These are phyloP conservation scores for Penicillium nucicola DNA, from an alignment of 495 filamentous ascomycete genomes.

Conservation along the genomic window DNA sequence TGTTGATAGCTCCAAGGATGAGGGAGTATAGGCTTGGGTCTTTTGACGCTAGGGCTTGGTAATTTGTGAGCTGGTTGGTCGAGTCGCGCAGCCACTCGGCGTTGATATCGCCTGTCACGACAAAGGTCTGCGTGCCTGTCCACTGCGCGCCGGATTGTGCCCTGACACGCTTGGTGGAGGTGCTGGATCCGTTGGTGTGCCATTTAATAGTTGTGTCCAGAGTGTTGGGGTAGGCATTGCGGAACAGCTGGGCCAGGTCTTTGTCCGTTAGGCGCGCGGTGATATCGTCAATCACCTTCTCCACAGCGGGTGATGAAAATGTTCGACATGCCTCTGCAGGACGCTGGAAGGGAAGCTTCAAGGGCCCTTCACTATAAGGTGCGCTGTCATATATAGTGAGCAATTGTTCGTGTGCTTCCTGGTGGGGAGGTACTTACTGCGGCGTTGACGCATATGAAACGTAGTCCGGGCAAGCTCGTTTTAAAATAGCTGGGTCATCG, in stretches of 20 bases:
- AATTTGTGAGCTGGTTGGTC: constrained; percentile 90
- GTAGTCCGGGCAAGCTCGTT: constrained; percentile 51
- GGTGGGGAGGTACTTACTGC: constrained; percentile 36
- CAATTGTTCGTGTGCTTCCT: background rate
- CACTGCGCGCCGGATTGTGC: constrained; percentile 64
- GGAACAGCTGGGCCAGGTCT: constrained; percentile 89
- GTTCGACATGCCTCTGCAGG: constrained; percentile 79
- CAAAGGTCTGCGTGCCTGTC: constrained; percentile 85
- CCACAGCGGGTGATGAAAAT: constrained; percentile 79
- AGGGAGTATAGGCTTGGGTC: constrained; percentile 72
- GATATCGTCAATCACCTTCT: constrained; percentile 81
- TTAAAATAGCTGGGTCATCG: constrained; percentile 30
- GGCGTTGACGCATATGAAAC: constrained; percentile 40
- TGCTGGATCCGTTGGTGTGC: constrained; percentile 55
- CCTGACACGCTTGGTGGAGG: constrained; percentile 45
- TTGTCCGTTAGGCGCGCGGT: constrained; percentile 76
- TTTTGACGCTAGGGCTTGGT: constrained; percentile 77
- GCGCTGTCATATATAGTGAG: constrained; percentile 40
- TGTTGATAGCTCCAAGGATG: constrained; percentile 94
- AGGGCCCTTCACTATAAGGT: constrained; percentile 74
- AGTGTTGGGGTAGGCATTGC: constrained; percentile 96
- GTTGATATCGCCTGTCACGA: constrained; percentile 98
- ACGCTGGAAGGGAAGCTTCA: constrained; percentile 85
- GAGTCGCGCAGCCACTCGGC: constrained; percentile 98
- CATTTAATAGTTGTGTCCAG: constrained; percentile 87